Evolutionary conservation across 2,329 filamentous ascomycete species (phyloP), one percentile per base, ranked within the genome.

Genomic region (Fusarium irregulare): DNA sequence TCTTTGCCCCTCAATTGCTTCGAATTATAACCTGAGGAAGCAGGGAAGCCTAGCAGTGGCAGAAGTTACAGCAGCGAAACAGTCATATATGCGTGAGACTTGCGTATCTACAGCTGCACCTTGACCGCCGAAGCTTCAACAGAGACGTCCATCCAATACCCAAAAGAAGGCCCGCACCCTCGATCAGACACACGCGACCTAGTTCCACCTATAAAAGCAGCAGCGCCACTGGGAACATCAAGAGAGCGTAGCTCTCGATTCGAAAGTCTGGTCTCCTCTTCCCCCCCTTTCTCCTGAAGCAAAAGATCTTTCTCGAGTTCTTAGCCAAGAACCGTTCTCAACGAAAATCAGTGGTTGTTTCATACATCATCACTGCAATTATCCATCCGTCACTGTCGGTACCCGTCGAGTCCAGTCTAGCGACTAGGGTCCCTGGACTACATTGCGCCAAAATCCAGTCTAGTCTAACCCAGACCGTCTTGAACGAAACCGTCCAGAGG

Each of bases 401-500:
- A 25, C 21, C 42, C 42, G 42, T 28, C 44, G 16, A n/a, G 45
- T 20, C 18, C 18, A 42, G 13, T 41, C 23, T 10, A 51, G 32
- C 13, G 49, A 51, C 67, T 64, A 48, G 67, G 62, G 34, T 60
- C 42, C 67, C 63, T 64, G 40, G 46, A 55, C 57, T 49, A 48
- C 42, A 58, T 53, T n/a, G 21, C 57, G 68, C 68, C 68, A 70
- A 70, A 59, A 28, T 37, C 28, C 45, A 41, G 34, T 23, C 20
- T 32, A 68, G 34, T 58, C 63, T 64, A 64, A 64, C 53, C 47
- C 54, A 55, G 56, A 58, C 60, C 68, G 68, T 71, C 68, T 66
- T 37, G 64, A 47, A 65, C 64, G 59, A 56, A 71, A 69, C 68
- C 62, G 44, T 58, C 53, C 37, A 66, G 57, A 66, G 50, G 41